These are phyloP conservation scores for Fusarium nodosum DNA, from an alignment of 2,329 filamentous ascomycete genomes.

Conservation along the genomic window DNA sequence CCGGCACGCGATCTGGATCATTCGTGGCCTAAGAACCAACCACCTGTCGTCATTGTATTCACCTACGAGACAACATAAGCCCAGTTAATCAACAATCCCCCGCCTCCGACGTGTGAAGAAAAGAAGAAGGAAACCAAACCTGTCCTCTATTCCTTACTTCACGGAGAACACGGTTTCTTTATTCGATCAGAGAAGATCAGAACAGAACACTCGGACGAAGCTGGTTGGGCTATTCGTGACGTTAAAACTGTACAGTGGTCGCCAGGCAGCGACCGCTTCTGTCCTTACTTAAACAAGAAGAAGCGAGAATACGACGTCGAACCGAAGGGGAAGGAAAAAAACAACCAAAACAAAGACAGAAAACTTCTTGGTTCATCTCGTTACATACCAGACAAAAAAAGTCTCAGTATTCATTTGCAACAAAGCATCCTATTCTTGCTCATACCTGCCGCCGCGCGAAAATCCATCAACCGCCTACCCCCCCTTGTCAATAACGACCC, in stretches of 20 bases:
- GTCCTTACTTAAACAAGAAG: slow-evolving; percentile 19
- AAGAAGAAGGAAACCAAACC: not conserved
- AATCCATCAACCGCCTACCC: slow-evolving; percentile 8
- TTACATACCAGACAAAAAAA: slow-evolving; percentile 8
- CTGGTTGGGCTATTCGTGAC: slow-evolving; percentile 34
- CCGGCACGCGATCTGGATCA: slow-evolving; percentile 34
- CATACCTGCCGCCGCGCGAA: slow-evolving; percentile 3
- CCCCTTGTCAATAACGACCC: slow-evolving; percentile 25
- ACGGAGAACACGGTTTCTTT: slow-evolving; percentile 24
- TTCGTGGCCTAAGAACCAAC: slow-evolving; percentile 29
- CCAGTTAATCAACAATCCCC: not conserved
- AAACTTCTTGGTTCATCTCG: not conserved
- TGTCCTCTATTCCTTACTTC: not conserved
- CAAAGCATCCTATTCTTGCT: slow-evolving; percentile 2
- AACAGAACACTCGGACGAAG: slow-evolving; percentile 27
- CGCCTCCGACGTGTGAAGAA: not conserved
- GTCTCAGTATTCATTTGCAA: slow-evolving; percentile 16
- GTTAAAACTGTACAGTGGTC: slow-evolving; percentile 35
- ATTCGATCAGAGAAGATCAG: not conserved
- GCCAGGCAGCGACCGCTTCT: slow-evolving; percentile 46
- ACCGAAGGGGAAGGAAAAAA: not conserved
- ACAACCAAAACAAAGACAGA: not conserved
- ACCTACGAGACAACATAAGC: slow-evolving; percentile 19
- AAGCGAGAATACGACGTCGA: slow-evolving; percentile 30
- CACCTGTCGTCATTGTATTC: slow-evolving; percentile 30